phyloP scores from a whole-genome alignment of 345 rosid genomes.

The Ailanthus altissimus region DNA sequence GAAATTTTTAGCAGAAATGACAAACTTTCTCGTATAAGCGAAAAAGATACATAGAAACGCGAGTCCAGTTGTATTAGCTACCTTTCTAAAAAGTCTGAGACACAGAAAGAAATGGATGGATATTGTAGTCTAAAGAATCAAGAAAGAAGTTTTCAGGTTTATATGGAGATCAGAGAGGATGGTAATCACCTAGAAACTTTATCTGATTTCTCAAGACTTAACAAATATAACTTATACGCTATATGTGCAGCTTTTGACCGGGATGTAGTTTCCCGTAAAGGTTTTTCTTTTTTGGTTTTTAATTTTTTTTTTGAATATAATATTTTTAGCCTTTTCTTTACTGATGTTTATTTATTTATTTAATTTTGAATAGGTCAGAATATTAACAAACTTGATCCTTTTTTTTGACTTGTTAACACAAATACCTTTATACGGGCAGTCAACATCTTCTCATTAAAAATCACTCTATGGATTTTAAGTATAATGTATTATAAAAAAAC shows the following conservation, averaged over 20 bases:
- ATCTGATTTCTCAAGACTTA: constrained; percentile 18
- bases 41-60: neutral
- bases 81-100: neutral
- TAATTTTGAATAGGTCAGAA: neutral
- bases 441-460: neutral
- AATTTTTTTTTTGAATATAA: neutral
- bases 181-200: neutral
- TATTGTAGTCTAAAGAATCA: neutral
- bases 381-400: constrained; percentile 2
- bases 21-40: constrained; percentile 1
- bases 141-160: neutral
- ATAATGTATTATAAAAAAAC: neutral
- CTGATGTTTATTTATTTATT: neutral
- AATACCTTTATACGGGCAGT: neutral
- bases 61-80: neutral
- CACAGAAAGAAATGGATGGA: neutral
- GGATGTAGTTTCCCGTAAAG: neutral
- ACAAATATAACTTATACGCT: neutral
- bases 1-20: neutral
- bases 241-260: constrained; percentile 11
- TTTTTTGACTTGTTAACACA: neutral
- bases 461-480: neutral
- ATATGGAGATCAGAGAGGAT: neutral
- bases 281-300: neutral
- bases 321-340: neutral